Base-by-base conservation (phyloP, 1,139 yeast genomes). In the Saccharomycopsis hybrid region DNA sequence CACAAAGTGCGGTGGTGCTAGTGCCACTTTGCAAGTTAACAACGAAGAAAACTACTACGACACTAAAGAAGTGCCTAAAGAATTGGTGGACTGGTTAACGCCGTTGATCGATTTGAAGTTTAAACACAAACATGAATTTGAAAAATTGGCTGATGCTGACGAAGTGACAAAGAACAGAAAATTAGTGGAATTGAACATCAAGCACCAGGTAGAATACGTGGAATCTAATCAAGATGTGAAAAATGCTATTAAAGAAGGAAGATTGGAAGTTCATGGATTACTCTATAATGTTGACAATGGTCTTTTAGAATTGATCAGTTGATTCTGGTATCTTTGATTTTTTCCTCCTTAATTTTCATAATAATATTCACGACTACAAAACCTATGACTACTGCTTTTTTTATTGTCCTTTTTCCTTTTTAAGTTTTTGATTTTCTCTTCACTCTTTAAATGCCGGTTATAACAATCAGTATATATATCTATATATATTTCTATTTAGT, bases 1-100 rank as follows among this genome's bases (percentile, higher is more conserved):
- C 70, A 86, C 95, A 36, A 96, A 89, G 67, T 92, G 98, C 72
- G 97, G 97, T 48, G 98, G 97, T 33, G 80, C 89, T 53, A 84
- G 90, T 82, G 92, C 96, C 28, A 82, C 95, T 13, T 69, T 92
- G 52, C 76, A 84, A 4, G 75, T 80, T 54, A 74, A 86, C 46
- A 86, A 87, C 32, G 90, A 92, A 31, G 48, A 57, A 24, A 28
- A 47, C 29, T 24, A 31, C n/a, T n/a, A 25, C 9, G 41, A 30
- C 11, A 50, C 56, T 32, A 63, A 68, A 3, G 48, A 43, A 5
- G 8, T 51, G 11, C 44, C 50, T 5, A 11, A 32, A 8, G 82
- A 81, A 27, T 71, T 86, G 55, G 92, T 85, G 65, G 77, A 78
- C 55, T 85, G 95, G 95, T 73, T 85, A 55, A 77, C 81, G 55